Evolutionary conservation across 306 rosid genomes (phyloP), one percentile per base, ranked within the genome.

Genomic region (Gastrolobium villosum): DNA sequence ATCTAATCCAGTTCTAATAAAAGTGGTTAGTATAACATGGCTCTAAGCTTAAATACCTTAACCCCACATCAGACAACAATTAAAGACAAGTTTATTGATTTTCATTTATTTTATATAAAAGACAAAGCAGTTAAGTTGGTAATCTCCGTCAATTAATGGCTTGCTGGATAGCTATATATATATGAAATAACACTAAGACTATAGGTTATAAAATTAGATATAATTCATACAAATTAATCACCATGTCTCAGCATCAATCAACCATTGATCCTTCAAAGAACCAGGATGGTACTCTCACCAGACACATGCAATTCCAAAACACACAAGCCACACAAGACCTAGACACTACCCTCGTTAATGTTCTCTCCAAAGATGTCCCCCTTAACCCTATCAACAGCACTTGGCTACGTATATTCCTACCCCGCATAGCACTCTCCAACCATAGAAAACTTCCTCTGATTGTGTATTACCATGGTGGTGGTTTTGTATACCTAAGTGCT

Each of bases 401-500:
- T 2, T 84, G 49, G 76, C 2, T 79, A 40, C 89, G 89, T 7
- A 15, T 86, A 43, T 82, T 75, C 75, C n/a, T 83, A 64, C 89
- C 87, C 37, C 15, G 14, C 2, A 61, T 31, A 41, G 52, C 65
- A 41, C 55, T 82, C 6, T n/a, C 68, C 39, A 8, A 50, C 4
- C 1, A 70, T 5, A 43, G 3, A 20, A 86, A 80, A 34, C 75
- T 74, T 6, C 83, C 89, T 53, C 54, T 86, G 2, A 68, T 83
- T 6, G 65, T 83, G 1, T 83, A 71, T 71, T 79, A 64, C 77
- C 87, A 83, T 59, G 89, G 87, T 6, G 87, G 89, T 13, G 87
- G 78, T 35, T 83, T 86, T 59, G 0, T 79, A 34, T 32, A 41
- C 3, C n/a, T 15, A 2, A 72, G 87, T 14, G 81, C 83, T 26